Conservation (phyloP, 1,139 yeast species). For the Debaryomycetaceae sp. region DNA sequence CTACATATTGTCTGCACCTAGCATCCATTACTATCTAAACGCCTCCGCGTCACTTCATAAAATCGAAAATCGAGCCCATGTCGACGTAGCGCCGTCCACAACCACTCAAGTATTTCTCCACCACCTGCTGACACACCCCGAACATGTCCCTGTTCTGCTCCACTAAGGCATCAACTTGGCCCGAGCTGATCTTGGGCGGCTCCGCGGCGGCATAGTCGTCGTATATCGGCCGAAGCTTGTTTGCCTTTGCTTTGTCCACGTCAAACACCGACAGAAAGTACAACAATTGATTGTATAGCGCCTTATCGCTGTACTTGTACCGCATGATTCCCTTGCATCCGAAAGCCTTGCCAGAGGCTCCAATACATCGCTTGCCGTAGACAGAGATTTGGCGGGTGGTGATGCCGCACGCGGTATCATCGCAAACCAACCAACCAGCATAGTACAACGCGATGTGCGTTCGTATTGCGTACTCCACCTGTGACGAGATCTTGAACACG, state of each 20-base stretch:
- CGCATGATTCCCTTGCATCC: slow-evolving; percentile 85
- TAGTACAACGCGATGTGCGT: slow-evolving; percentile 72
- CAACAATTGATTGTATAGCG: slow-evolving; percentile 79
- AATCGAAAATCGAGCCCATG: slow-evolving; percentile 75
- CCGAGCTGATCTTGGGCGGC: slow-evolving; percentile 43
- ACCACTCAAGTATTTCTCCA: slow-evolving; percentile 69
- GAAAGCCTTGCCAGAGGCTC: slow-evolving; percentile 53
- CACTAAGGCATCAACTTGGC: slow-evolving; percentile 66
- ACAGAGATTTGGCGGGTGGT: slow-evolving; percentile 84
- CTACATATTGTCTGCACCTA: background rate
- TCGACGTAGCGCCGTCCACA: slow-evolving; percentile 92
- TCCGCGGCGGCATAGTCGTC: slow-evolving; percentile 24
- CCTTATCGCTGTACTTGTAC: slow-evolving; percentile 72
- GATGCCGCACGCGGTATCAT: slow-evolving; percentile 77
- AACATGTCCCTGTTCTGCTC: slow-evolving; percentile 75
- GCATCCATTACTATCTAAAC: background rate
- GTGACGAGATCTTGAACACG: slow-evolving; percentile 57
- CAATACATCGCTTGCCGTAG: slow-evolving; percentile 82
- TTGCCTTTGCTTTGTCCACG: slow-evolving; percentile 68
- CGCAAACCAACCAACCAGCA: slow-evolving; percentile 81
- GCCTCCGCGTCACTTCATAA: slow-evolving; percentile 24
- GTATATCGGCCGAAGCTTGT: slow-evolving; percentile 46
- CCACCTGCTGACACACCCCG: slow-evolving; percentile 53
- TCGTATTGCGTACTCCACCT: slow-evolving; percentile 69
- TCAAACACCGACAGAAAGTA: slow-evolving; percentile 80